phyloP scores from a whole-genome alignment of 1,284 basidiomycete genomes.

The Ustilago hordei region DNA sequence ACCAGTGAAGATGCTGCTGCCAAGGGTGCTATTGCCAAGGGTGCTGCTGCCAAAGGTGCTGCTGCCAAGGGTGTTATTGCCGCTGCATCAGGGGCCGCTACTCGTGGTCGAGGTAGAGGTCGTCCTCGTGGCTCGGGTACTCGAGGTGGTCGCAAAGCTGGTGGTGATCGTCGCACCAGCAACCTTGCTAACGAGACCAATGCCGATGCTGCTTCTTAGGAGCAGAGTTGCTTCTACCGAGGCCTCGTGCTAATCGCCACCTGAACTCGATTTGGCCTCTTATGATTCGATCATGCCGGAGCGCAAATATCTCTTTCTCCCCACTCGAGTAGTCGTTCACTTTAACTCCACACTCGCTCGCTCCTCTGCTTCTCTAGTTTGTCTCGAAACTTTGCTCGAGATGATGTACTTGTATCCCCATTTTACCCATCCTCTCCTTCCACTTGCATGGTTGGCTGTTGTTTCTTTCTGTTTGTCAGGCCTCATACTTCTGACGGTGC shows the following conservation, averaged over 20 bases:
- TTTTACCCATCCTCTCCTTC: neutral
- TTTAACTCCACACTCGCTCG: neutral
- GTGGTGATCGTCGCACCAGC: conserved; percentile 19
- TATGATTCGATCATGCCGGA: neutral
- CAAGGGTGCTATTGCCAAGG: neutral
- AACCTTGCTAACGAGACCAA: conserved; percentile 28
- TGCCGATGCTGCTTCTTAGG: conserved; percentile 18
- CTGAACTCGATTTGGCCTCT: neutral
- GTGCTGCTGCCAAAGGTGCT: neutral
- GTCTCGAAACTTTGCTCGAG: neutral
- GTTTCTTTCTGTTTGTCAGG: conserved; percentile 9
- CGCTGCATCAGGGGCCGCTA: conserved; percentile 4
- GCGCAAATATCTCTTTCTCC: neutral
- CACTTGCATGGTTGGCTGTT: conserved; percentile 7
- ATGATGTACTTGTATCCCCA: conserved; percentile 29
- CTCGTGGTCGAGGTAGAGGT: conserved; percentile 36
- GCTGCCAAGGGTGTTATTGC: conserved; percentile 1
- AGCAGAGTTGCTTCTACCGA: conserved; percentile 28
- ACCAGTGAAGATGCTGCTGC: neutral
- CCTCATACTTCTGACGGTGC: neutral
- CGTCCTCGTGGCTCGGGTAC: conserved; percentile 45
- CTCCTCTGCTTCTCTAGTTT: neutral
- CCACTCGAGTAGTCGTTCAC: neutral
- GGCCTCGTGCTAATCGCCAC: conserved; percentile 22
- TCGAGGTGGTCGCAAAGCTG: conserved; percentile 24